Base-by-base conservation (phyloP, 495 filamentous ascomycete genomes). In the Chaetomium fimeti region DNA sequence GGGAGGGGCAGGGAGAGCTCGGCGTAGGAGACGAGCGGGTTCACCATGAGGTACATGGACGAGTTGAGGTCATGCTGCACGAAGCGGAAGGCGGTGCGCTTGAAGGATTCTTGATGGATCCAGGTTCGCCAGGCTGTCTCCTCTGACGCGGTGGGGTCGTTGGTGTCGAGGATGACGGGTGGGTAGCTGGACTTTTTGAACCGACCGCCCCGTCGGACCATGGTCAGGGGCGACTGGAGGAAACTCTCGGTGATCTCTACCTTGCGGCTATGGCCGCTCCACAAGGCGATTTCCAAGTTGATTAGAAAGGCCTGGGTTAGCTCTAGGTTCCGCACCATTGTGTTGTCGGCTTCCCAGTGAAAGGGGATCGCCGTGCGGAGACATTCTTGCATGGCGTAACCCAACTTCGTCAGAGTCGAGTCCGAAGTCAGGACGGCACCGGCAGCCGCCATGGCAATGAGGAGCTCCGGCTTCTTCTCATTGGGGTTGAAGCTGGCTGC, bases 201-300 rank as follows among this genome's bases (percentile, higher is more conserved):
- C 64, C 29, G 73, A 57, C 12, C 78, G 64, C 48, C 77, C 57
- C 71, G 69, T 62, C 71, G 71, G 53, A 56, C 32, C 28, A 65
- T 55, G 32, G 83, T 85, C 2, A 82, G 64, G 1, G 85, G 57
- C 0, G 78, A 76, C 56, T 83, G 77, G 20, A 77, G 71, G 63
- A 83, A 81, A 65, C 81, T 84, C 67, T 86, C 84, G 0, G 84
- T 80, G 29, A 87, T 82, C 67, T 87, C 85, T 16, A 85, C 85
- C 66, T 83, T 82, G 36, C 85, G 75, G 51, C 81, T 81, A 61
- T 81, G 81, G 1, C 83, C 85, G 61, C 82, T 85, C 85, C 85
- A 87, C 9, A 87, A 69, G 1, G 82, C 82, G 47, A 84, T 76
- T 51, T 85, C 80, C 1, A 86, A 70, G n/a, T 72, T 67, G 22